Evolutionary conservation across 768 basidiomycete genomes (phyloP), one percentile per base, ranked within the genome.

Genomic region (Termitomyces sp.): DNA sequence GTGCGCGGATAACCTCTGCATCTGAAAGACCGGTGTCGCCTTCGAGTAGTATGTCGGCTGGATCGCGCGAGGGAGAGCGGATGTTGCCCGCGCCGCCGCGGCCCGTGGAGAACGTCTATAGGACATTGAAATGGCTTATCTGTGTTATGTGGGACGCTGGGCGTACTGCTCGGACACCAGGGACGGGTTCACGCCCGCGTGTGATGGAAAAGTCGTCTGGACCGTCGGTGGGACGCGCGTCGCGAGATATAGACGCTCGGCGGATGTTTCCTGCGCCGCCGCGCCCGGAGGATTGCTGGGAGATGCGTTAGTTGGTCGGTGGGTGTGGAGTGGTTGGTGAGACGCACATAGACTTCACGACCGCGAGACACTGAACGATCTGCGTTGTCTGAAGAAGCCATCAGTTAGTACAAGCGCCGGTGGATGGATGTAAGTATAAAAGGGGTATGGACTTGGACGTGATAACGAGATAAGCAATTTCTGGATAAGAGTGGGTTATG

Each of bases 71-170:
- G 0, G 86, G 85, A 1, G 90, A 88, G 48, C 89, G 85, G 49
- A 94, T 84, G 76, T 95, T 95, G n/a, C 92, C 93, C 7, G 81
- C 80, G n/a, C 93, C 93, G 18, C 93, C 92, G 40, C 91, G 82
- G 16, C 93, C 93, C 23, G 80, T 79, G n/a, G 84, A 84, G 60
- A 72, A 75, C 4, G 77, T 53, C 72, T 82, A 61, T n/a, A n/a
- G n/a, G n/a, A n/a, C n/a, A n/a, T n/a, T n/a, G n/a, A n/a, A 3
- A 43, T 3, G 16, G 1, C 3, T 3, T 27, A 4, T 25, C 36
- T 1, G 15, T 11, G 42, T 23, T 36, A 48, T 3, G 55, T 33
- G 10, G 25, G 31, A 23, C 43, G 12, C 42, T 36, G 7, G n/a
- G 25, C 74, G 9, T 50, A 81, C 82, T 36, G 64, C 67, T 1